phyloP scores from a whole-genome alignment of 2,329 filamentous ascomycete genomes.

The Helotiales sp. region DNA sequence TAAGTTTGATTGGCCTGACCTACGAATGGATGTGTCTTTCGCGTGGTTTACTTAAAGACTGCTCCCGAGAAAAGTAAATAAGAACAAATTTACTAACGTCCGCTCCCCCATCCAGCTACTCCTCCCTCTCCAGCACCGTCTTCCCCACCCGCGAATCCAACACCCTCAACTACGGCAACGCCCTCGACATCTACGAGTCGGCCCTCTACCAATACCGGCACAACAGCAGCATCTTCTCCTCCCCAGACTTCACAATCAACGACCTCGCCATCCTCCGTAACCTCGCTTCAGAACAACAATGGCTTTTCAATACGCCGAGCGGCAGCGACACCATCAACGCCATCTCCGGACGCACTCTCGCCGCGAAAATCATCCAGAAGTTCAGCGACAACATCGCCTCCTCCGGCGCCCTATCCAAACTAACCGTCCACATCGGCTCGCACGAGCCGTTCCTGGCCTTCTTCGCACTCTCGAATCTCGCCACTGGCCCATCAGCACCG shows the following conservation, averaged over 20 bases:
- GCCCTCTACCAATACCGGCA: conserved; percentile 59
- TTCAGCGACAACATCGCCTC: conserved; percentile 51
- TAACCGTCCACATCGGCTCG: conserved; percentile 60
- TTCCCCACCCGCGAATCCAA: conserved; percentile 26
- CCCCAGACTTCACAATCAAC: conserved; percentile 48
- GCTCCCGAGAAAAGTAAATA: neutral
- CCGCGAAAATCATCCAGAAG: conserved; percentile 49
- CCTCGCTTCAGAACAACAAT: conserved; percentile 73
- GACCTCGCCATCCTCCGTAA: conserved; percentile 58
- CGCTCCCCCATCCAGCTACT: conserved; percentile 27
- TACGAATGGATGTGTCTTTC: neutral
- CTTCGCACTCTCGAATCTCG: conserved; percentile 54
- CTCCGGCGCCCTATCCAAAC: conserved; percentile 49
- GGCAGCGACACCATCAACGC: conserved; percentile 54
- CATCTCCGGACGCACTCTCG: conserved; percentile 59
- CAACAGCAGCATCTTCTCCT: conserved; percentile 49
- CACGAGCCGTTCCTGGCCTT: conserved; percentile 61
- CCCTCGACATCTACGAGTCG: conserved; percentile 64
- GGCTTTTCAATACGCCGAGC: conserved; percentile 61
- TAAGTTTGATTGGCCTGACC: neutral
- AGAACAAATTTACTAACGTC: neutral
- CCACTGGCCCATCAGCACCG: conserved; percentile 48
- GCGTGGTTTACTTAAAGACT: neutral
- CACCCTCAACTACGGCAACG: conserved; percentile 46
- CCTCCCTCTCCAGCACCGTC: conserved; percentile 29